Conservation (phyloP, 108 stramenopile species). For the Cylindrotheca closterium region DNA sequence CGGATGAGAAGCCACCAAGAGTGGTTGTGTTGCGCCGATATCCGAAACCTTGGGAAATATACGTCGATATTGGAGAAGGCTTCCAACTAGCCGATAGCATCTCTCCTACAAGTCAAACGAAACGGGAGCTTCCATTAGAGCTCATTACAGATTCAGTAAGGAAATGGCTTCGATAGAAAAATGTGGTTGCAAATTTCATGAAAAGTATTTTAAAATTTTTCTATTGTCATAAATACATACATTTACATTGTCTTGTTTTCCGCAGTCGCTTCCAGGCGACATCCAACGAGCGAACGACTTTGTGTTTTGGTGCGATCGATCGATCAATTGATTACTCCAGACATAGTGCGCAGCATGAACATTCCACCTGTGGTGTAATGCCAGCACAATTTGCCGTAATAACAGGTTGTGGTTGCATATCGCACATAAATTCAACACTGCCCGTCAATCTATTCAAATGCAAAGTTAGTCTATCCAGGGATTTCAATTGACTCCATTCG, state of each 20-base stretch:
- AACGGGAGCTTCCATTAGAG: conserved; percentile 1
- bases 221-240: no score
- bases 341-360: not conserved
- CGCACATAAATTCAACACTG: not conserved
- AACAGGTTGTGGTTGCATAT: not conserved
- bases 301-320: no score
- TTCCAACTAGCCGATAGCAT: conserved; percentile 40
- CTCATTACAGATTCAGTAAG: not conserved
- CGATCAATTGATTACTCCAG: no score
- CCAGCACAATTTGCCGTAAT: not conserved
- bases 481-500: no score
- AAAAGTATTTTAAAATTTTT: no score
- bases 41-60: conserved; percentile 53
- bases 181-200: no score
- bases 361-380: not conserved
- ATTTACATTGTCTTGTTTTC: no score
- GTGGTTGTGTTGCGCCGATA: conserved; percentile 50
- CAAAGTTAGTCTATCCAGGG: not conserved
- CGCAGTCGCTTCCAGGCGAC: no score
- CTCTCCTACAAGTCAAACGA: not conserved
- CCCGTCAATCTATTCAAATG: not conserved
- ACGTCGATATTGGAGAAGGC: conserved; percentile 47
- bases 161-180: no score
- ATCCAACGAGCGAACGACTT: no score
- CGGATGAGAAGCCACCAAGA: conserved; percentile 25